Conservation (phyloP, 2,329 filamentous ascomycete species). For the Xylaria sp. region DNA sequence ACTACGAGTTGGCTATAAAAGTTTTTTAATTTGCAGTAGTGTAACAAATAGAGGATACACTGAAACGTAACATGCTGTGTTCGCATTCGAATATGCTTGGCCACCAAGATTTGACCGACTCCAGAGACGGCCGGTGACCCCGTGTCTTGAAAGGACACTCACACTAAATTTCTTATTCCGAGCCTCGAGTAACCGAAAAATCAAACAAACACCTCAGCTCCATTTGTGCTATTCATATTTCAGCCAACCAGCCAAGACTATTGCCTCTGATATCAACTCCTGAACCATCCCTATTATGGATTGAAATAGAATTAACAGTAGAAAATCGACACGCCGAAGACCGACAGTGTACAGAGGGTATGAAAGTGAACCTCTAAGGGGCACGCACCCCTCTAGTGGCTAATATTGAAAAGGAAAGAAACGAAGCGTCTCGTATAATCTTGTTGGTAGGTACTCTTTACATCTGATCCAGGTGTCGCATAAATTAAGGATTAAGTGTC, state of each 20-base stretch:
- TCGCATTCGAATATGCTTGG: constrained; percentile 23
- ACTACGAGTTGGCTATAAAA: not conserved
- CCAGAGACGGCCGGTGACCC: constrained; percentile 11
- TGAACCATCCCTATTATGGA: constrained; percentile 43
- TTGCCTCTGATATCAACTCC: constrained; percentile 43
- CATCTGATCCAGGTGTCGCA: not conserved
- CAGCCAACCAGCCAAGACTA: constrained; percentile 35
- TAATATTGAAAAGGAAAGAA: not conserved
- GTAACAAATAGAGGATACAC: constrained; percentile 26
- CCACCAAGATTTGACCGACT: constrained; percentile 16
- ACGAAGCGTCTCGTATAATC: not conserved
- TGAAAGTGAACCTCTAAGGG: constrained; percentile 26
- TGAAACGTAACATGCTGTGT: constrained; percentile 13
- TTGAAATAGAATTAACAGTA: constrained; percentile 35
- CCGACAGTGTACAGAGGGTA: constrained; percentile 40
- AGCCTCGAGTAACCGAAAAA: constrained; percentile 14
- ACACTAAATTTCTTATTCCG: constrained; percentile 16
- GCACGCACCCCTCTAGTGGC: not conserved
- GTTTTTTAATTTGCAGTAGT: constrained; percentile 18
- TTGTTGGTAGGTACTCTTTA: not conserved
- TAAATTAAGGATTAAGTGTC: not conserved
- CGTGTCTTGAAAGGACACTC: constrained; percentile 4
- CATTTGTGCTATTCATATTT: constrained; percentile 33
- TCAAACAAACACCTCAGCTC: constrained; percentile 22
- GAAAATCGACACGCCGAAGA: constrained; percentile 21